These are phyloP conservation scores for Kalanchoe fedtschenkoi DNA, from an alignment of 164 flowering plant species.

Conservation along the genomic window DNA sequence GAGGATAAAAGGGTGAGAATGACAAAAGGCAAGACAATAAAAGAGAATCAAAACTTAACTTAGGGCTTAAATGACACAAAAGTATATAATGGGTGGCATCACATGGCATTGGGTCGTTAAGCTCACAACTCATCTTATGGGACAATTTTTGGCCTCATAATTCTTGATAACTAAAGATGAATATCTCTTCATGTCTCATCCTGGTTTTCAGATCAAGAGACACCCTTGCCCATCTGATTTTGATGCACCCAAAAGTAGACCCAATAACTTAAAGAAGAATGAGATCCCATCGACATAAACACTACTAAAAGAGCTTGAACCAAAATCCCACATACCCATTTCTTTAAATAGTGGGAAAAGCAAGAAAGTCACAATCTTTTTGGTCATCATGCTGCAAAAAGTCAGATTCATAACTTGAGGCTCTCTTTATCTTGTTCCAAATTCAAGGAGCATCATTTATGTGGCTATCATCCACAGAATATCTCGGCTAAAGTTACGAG, in stretches of 20 bases:
- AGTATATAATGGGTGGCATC: conserved; percentile 2
- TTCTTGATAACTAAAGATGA: background rate
- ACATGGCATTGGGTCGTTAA: conserved; percentile 5
- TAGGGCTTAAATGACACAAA: background rate
- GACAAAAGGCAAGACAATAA: background rate
- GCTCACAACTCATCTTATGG: background rate
- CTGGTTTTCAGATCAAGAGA: background rate
- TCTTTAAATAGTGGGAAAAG: background rate
- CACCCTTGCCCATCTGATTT: conserved; percentile 1
- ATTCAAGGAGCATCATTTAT: background rate
- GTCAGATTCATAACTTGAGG: no score
- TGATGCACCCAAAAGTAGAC: conserved; percentile 2
- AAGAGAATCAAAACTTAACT: conserved; percentile 2
- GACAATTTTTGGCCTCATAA: background rate
- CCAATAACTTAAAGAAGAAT: conserved; percentile 1
- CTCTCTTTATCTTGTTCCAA: conserved; percentile 3
- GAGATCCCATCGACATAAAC: background rate
- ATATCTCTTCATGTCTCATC: conserved; percentile 1
- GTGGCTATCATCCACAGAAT: background rate
- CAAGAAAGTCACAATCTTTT: background rate
- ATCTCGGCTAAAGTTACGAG: conserved; percentile 1
- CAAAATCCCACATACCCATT: conserved; percentile 4
- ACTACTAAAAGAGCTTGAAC: background rate
- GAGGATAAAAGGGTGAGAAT: background rate
- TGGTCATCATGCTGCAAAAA: background rate